Evolutionary conservation across 768 basidiomycete genomes (phyloP), one percentile per base, ranked within the genome.

Genomic region (Lyophyllum semitale): DNA sequence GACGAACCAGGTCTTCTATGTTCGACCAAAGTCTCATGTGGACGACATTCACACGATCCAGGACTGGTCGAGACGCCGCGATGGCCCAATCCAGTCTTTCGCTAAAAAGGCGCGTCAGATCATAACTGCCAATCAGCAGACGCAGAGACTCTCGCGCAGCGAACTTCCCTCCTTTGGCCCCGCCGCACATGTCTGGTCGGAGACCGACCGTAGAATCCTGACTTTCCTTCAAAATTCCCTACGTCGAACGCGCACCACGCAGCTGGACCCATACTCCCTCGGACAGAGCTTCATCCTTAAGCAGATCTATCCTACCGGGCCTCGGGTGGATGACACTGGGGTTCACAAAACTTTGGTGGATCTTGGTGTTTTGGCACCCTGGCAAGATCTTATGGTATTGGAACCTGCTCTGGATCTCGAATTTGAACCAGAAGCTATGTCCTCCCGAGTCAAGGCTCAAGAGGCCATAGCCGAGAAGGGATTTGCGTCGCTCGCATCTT

Each of bases 301-400:
- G 64, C 67, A 70, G 43, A 63, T 93, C 23, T 72, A 77, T 18
- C 64, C 77, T 3, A 73, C 77, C 23, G 55, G 60, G 4, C 64
- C 61, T 0, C 60, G 59, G 29, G 59, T 79, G 40, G 63, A 64
- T 13, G 74, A 73, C 52, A 62, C 59, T n/a, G 53, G 68, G 20
- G 68, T 82, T 22, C 73, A 80, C 60, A 71, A 70, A 54, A 68
- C 87, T 20, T 74, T 97, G 32, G 66, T 84, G 15, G 84, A 91
- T 42, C 63, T 96, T 13, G 95, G 96, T 7, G 79, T 87, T 7
- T 65, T 91, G 20, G 78, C 88, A 2, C 87, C 89, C 1, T 97
- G 95, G 95, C 85, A 93, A 59, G 87, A 94, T 60, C 57, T 83
- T 27, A 70, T 73, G 5, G 76, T 75, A 8, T 66, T 79, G 29